Base-by-base conservation (phyloP, 1,284 basidiomycete species). In the Sparassis latifolia region DNA sequence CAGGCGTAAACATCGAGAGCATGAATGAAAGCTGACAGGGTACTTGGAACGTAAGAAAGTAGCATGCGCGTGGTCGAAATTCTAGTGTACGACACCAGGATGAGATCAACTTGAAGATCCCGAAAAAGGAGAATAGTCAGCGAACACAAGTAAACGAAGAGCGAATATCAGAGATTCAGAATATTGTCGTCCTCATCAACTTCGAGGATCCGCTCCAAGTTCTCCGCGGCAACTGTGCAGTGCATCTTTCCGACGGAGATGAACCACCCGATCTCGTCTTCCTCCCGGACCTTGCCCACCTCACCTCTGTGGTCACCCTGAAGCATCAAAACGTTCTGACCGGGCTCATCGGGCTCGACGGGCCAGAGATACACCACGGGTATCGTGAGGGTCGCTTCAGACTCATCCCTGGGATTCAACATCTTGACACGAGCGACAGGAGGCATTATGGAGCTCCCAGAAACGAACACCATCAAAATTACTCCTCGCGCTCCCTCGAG, bases 381-480 rank as follows among this genome's bases (percentile, higher is more conserved):
- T 3, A 61, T 51, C 4, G 47, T 42, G 46, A 54, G 50, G 1
- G 44, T 48, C 30, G 48, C 43, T 4, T 45, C 29, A 2, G 39
- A 28, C 3, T 49, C 49, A 33, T 55, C 33, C 10, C 47, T 41
- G 4, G 55, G 48, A 20, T 52, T 39, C 12, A 53, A 20, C n/a
- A 61, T 46, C 48, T 45, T 55, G 45, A 59, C 56, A 6, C 52
- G 55, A 3, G 58, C 59, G 4, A 55, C 57, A 20, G 60, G 59
- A 3, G 52, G 33, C 47, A 55, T 55, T 4, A 10, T 28, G 2
- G 27, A 33, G 48, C 55, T 52, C 4, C 55, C 53, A 4, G 58
- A 53, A 35, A 57, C 56, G 51, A 56, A 52, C 2, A 58, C 55
- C 4, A 55, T 58, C 6, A 58, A 49, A 20, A 61, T 51, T 3